Evolutionary conservation across 352 stramenopile genomes (phyloP).

Genomic region (Pythium folliculosum): DNA sequence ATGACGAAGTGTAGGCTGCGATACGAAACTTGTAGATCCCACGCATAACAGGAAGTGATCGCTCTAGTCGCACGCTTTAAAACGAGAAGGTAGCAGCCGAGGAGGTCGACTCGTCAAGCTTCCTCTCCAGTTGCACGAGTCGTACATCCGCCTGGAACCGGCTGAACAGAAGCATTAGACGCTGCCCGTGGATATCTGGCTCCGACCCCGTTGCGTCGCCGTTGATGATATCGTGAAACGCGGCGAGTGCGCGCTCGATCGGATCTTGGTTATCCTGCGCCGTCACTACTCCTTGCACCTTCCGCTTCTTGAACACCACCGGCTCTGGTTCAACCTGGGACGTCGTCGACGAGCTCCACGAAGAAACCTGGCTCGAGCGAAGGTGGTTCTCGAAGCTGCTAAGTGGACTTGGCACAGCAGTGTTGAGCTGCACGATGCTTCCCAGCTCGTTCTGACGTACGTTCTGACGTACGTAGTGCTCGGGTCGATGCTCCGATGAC

Average conservation of each 20-base stretch:
- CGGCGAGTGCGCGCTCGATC: neutral
- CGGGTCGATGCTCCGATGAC: neutral
- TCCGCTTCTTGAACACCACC: neutral
- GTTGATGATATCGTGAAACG: neutral
- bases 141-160: slow-evolving; percentile 26
- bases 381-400: slow-evolving; percentile 11
- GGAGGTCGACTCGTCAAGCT: neutral
- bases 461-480: too few species aligned
- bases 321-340: slow-evolving; percentile 20
- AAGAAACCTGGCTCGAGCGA: neutral
- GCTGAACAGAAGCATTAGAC: slow-evolving; percentile 16
- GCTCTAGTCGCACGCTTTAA: neutral
- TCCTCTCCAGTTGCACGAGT: slow-evolving; percentile 21
- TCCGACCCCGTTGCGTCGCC: neutral
- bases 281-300: neutral
- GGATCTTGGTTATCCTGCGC: neutral
- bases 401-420: neutral
- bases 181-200: slow-evolving; percentile 1
- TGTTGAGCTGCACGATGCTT: too few species aligned
- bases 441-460: too few species aligned
- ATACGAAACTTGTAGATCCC: neutral
- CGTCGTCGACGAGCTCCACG: neutral
- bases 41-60: neutral
- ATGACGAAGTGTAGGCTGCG: neutral
- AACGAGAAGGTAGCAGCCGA: neutral